A percentile compares a stretch with the other conserved stretches of the same genome.
Conservation (phyloP, 345 rosid species). For the Pugionium dolabratum region DNA sequence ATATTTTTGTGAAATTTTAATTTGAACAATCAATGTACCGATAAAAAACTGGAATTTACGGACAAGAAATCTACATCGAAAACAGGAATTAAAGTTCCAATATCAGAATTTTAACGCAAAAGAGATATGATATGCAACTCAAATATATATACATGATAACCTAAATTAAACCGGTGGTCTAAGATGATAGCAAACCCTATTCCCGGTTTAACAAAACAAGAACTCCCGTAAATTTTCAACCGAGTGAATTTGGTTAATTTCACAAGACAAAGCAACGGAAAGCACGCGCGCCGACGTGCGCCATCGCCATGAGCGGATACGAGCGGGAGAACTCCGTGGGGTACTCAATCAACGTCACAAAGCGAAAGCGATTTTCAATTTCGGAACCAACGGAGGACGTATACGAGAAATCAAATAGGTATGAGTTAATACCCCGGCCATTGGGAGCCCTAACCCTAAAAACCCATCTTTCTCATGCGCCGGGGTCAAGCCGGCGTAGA, state of each 20-base stretch:
- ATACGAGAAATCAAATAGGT: constrained; percentile 5
- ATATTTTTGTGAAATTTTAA: too few relatives aligned
- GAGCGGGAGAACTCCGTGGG: constrained; percentile 16
- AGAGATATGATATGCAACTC: too few relatives aligned
- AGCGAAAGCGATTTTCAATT: constrained; percentile 28
- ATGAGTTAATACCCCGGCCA: constrained; percentile 3
- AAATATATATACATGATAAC: too few relatives aligned
- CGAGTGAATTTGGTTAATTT: constrained; percentile 20
- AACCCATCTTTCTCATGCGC: constrained; percentile 20
- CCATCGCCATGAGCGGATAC: constrained; percentile 24
- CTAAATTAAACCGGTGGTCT: constrained; percentile 6
- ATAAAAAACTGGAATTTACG: too few relatives aligned
- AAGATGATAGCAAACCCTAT: neutral
- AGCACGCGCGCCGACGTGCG: constrained; percentile 17
- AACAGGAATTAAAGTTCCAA: too few relatives aligned
- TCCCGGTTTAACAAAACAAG: too few relatives aligned
- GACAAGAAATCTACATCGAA: too few relatives aligned
- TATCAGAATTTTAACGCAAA: too few relatives aligned
- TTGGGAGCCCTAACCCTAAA: constrained; percentile 17
- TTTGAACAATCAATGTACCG: too few relatives aligned
- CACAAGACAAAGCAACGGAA: neutral
- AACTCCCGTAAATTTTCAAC: too few relatives aligned
- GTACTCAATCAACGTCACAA: constrained; percentile 23
- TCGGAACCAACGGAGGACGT: neutral
- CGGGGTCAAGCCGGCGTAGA: neutral